These are phyloP conservation scores for Malus hybrid DNA, from an alignment of 331 rosid genomes.

Conservation along the genomic window DNA sequence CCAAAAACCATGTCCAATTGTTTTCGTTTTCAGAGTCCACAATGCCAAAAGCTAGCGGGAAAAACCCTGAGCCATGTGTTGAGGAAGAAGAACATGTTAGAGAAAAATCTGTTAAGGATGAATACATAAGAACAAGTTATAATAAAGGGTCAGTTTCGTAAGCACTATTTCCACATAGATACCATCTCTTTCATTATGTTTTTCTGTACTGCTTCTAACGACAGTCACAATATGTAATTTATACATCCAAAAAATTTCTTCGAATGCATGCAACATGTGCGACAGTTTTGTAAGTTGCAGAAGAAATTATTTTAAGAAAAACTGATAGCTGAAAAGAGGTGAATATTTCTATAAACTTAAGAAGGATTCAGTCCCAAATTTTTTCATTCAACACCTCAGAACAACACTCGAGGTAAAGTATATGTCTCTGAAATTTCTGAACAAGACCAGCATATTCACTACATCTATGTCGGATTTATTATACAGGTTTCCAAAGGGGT, in stretches of 20 bases:
- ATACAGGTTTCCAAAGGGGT: not conserved
- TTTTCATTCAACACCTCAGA: not conserved
- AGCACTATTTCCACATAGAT: too few relatives aligned
- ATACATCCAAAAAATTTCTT: not conserved
- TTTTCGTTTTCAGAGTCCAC: too few relatives aligned
- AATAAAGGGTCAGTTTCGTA: too few relatives aligned
- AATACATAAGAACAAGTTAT: too few relatives aligned
- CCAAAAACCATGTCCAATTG: too few relatives aligned
- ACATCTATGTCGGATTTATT: not conserved
- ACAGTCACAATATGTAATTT: not conserved
- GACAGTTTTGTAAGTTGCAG: not conserved
- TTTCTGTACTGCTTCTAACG: not conserved
- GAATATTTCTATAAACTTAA: not conserved
- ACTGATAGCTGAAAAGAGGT: not conserved
- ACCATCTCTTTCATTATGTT: too few relatives aligned
- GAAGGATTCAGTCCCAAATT: not conserved
- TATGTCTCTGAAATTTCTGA: not conserved
- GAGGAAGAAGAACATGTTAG: too few relatives aligned
- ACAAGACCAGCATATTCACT: not conserved
- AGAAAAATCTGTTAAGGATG: too few relatives aligned
- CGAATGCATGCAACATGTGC: not conserved
- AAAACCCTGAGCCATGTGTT: too few relatives aligned
- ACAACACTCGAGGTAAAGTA: not conserved
- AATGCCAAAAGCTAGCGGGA: too few relatives aligned
- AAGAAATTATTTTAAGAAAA: not conserved